Percentiles rank a stretch among this genome's conserved stretches.
Evolutionary conservation across 2,329 filamentous ascomycete species (phyloP).

Genomic region (Colletotrichum sojae): DNA sequence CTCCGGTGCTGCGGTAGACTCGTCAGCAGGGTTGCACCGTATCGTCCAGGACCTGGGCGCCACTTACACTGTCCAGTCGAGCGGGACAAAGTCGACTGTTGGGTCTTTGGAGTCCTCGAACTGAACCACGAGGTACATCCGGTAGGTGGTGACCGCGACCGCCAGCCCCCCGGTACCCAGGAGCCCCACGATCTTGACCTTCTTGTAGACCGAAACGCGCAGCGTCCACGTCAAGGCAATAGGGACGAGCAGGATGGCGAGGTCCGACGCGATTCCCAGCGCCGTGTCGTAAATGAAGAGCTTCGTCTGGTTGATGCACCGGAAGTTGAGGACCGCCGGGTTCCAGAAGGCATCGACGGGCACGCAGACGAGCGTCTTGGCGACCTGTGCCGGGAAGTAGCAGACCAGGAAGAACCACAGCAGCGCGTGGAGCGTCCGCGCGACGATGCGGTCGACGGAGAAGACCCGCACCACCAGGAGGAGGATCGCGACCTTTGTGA

Average conservation of each 20-base stretch:
- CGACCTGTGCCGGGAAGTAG: conserved; percentile 47
- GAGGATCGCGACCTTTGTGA: conserved; percentile 49
- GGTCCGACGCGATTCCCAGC: conserved; percentile 51
- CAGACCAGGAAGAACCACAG: conserved; percentile 45
- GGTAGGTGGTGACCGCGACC: conserved; percentile 47
- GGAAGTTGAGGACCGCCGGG: conserved; percentile 21
- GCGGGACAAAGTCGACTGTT: conserved; percentile 44
- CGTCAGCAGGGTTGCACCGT: neutral
- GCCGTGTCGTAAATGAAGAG: conserved; percentile 52
- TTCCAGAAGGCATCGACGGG: conserved; percentile 47
- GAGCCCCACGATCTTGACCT: conserved; percentile 50
- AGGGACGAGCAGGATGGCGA: conserved; percentile 52
- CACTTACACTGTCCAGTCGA: conserved; percentile 40
- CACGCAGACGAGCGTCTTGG: conserved; percentile 46
- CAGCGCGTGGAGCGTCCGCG: conserved; percentile 47
- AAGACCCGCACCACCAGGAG: conserved; percentile 51
- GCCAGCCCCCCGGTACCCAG: conserved; percentile 49
- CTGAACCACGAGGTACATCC: conserved; percentile 43
- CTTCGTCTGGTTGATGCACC: conserved; percentile 50
- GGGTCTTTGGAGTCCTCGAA: conserved; percentile 45
- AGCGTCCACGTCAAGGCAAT: conserved; percentile 50
- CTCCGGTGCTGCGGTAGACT: conserved; percentile 29
- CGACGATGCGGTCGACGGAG: conserved; percentile 44
- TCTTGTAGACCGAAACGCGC: conserved; percentile 46
- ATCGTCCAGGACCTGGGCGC: neutral